These are phyloP conservation scores for Colletotrichum cuscutae DNA, from an alignment of 2,329 filamentous ascomycete species.

Conservation along the genomic window DNA sequence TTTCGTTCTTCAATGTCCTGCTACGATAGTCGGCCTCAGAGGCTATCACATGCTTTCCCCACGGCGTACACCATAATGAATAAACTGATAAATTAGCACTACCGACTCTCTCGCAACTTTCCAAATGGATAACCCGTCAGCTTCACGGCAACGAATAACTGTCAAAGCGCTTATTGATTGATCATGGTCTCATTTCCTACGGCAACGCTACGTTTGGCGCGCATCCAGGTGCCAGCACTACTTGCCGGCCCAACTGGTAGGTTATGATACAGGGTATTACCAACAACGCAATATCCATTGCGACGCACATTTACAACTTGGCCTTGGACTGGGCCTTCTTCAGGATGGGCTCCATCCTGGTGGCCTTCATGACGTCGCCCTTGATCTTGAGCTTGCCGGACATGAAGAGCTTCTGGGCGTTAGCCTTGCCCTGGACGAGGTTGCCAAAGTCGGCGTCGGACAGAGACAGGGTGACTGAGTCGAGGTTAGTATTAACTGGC, in stretches of 20 bases:
- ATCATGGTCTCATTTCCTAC: slow-evolving; percentile 30
- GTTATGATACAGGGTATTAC: slow-evolving; percentile 36
- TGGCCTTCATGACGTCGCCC: slow-evolving; percentile 98
- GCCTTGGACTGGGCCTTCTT: slow-evolving; percentile 87
- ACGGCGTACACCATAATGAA: neutral
- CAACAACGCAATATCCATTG: slow-evolving; percentile 15
- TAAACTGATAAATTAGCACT: neutral
- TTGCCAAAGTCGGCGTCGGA: slow-evolving; percentile 88
- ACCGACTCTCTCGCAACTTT: neutral
- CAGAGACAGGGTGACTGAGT: slow-evolving; percentile 82
- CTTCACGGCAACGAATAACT: neutral
- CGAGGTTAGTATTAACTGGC: neutral
- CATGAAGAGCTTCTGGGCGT: slow-evolving; percentile 97
- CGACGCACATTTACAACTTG: slow-evolving; percentile 74
- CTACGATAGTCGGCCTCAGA: neutral
- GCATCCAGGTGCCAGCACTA: slow-evolving; percentile 6
- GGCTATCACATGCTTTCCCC: neutral
- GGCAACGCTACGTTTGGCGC: slow-evolving; percentile 12
- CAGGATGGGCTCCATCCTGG: slow-evolving; percentile 92
- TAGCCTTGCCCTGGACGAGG: slow-evolving; percentile 87
- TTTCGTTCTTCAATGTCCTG: neutral
- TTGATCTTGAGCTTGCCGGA: slow-evolving; percentile 98
- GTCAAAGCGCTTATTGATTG: neutral
- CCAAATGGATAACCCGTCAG: neutral
- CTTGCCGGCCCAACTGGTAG: slow-evolving; percentile 1